Evolutionary conservation across 805 yeast genomes (phyloP).

Genomic region (Candida xyloterini): DNA sequence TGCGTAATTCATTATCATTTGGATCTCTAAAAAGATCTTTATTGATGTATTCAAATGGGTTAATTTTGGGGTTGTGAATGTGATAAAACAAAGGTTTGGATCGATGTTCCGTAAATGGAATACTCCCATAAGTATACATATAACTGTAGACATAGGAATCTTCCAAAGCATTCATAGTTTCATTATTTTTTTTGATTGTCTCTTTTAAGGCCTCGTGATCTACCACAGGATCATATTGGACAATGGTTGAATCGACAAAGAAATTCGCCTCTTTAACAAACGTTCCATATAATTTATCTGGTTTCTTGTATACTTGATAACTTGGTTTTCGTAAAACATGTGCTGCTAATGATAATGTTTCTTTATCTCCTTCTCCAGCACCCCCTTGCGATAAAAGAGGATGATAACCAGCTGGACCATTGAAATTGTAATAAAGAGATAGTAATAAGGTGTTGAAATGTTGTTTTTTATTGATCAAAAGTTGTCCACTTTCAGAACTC

Average conservation of each 20-base stretch:
- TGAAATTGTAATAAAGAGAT: slow-evolving; percentile 62
- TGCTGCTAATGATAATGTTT: slow-evolving; percentile 68
- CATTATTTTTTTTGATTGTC: slow-evolving; percentile 8
- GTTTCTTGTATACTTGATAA: slow-evolving; percentile 45
- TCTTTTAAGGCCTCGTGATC: slow-evolving; percentile 23
- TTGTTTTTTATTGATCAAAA: slow-evolving; percentile 52
- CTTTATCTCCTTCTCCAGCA: slow-evolving; percentile 79
- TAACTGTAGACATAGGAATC: slow-evolving; percentile 20
- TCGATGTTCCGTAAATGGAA: slow-evolving; percentile 15
- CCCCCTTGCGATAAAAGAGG: slow-evolving; percentile 60
- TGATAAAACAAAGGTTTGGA: slow-evolving; percentile 32
- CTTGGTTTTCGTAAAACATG: slow-evolving; percentile 42
- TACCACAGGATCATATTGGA: slow-evolving; percentile 30
- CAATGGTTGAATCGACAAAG: slow-evolving; percentile 28
- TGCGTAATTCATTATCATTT: slow-evolving; percentile 11
- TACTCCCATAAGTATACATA: slow-evolving; percentile 15
- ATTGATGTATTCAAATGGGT: slow-evolving; percentile 38
- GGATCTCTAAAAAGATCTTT: slow-evolving; percentile 20
- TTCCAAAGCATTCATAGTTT: slow-evolving; percentile 4
- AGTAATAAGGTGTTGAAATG: slow-evolving; percentile 59
- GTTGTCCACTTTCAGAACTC: slow-evolving; percentile 68
- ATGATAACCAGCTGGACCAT: slow-evolving; percentile 60
- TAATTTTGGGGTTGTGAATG: slow-evolving; percentile 47
- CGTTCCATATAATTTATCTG: slow-evolving; percentile 27
- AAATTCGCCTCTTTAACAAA: slow-evolving; percentile 21